phyloP scores from a whole-genome alignment of 257 asterid species.

The Ehretia macrophylla region DNA sequence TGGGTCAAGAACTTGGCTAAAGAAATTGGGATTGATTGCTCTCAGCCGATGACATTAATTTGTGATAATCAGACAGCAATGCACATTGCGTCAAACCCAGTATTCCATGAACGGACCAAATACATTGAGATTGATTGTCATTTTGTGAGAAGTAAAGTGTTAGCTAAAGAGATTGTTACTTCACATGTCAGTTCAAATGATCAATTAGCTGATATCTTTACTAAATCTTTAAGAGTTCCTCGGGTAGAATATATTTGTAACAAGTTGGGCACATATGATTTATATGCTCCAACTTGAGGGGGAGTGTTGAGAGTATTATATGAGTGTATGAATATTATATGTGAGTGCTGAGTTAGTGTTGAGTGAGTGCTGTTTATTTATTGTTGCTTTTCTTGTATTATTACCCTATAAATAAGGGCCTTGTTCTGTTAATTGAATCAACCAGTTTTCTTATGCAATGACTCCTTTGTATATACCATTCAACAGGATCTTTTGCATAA shows the following conservation, averaged over 20 bases:
- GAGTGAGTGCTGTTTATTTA: no score
- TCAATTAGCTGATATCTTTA: not conserved
- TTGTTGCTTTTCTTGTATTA: no score
- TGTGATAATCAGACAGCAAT: not conserved
- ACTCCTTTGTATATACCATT: no score
- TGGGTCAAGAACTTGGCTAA: not conserved
- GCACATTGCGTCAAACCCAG: not conserved
- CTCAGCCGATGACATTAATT: not conserved
- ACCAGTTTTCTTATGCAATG: no score
- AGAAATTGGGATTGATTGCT: not conserved
- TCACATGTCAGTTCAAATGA: not conserved
- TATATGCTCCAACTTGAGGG: not conserved
- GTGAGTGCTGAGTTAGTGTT: no score
- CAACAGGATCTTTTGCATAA: no score
- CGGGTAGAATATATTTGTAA: not conserved
- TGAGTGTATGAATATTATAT: no score
- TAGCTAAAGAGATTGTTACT: not conserved
- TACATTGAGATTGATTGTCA: not conserved
- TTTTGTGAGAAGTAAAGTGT: no score
- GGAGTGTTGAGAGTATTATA: not conserved
- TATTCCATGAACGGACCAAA: not conserved
- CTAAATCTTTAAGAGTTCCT: not conserved
- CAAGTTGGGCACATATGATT: not conserved
- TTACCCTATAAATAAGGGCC: no score
- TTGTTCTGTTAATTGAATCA: no score